phyloP scores from a whole-genome alignment of 345 rosid species.

The Raphanus raphanistrum region DNA sequence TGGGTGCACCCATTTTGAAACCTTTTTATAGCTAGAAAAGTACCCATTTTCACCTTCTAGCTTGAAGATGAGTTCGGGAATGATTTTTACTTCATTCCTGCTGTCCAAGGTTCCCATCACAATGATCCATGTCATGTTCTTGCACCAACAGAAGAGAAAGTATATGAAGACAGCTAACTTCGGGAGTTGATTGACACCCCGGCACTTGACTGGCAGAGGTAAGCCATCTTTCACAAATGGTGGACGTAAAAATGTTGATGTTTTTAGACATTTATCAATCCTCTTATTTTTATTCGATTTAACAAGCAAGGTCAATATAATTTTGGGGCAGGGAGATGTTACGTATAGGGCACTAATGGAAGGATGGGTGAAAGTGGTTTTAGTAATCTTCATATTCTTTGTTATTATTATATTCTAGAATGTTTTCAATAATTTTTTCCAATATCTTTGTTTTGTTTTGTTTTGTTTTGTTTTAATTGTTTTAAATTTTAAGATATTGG shows the following conservation, averaged over 20 bases:
- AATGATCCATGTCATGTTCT: slow-evolving; percentile 52
- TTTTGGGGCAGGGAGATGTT: slow-evolving; percentile 46
- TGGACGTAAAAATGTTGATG: not conserved
- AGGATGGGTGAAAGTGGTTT: not conserved
- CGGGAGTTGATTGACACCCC: slow-evolving; percentile 90
- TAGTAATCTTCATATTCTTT: too few species aligned
- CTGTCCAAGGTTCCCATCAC: slow-evolving; percentile 53
- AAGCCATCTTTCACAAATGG: slow-evolving; percentile 30
- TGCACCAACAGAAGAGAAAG: slow-evolving; percentile 61
- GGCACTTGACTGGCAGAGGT: slow-evolving; percentile 99
- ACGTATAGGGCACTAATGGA: not conserved
- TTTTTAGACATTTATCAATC: not conserved
- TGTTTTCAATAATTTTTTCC: not conserved
- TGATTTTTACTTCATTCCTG: slow-evolving; percentile 89
- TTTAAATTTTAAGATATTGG: slow-evolving; percentile 2
- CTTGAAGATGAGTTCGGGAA: slow-evolving; percentile 89
- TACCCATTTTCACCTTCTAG: slow-evolving; percentile 41
- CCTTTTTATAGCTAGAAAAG: not conserved
- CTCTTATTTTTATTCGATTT: slow-evolving; percentile 19
- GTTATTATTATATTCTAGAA: not conserved
- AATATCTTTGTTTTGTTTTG: slow-evolving; percentile 13
- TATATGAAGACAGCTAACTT: slow-evolving; percentile 90
- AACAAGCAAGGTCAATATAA: slow-evolving; percentile 61
- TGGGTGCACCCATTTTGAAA: not conserved
- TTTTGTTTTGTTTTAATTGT: slow-evolving; percentile 39